A percentile compares a stretch with the other conserved stretches of the same genome.
phyloP scores from a whole-genome alignment of 345 rosid species.

The Microthlaspi erraticum region DNA sequence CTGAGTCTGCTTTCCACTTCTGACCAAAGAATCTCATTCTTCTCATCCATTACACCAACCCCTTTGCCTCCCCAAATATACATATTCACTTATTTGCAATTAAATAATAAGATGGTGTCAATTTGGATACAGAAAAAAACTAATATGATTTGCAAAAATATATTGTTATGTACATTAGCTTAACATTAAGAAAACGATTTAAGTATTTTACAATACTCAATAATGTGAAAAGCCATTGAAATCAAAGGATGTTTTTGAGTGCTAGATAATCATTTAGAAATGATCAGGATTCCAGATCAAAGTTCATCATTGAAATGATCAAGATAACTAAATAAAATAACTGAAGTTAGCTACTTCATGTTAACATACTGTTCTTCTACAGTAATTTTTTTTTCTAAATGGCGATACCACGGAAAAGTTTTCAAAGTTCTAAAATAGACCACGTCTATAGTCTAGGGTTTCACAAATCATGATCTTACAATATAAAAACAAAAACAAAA shows the following conservation, averaged over 20 bases:
- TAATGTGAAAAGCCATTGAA: not conserved
- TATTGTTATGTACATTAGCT: not conserved
- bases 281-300: not conserved
- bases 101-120: not conserved
- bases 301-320: not conserved
- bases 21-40: conserved; percentile 46
- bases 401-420: too few relatives aligned
- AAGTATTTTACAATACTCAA: not conserved
- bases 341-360: too few relatives aligned
- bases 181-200: not conserved
- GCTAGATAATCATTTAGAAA: not conserved
- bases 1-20: conserved; percentile 49
- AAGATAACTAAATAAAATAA: not conserved
- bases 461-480: too few relatives aligned
- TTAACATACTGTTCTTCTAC: too few relatives aligned
- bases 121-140: not conserved
- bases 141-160: not conserved
- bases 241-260: not conserved
- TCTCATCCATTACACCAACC: conserved; percentile 45
- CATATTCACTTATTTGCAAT: not conserved
- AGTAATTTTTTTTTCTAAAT: too few relatives aligned
- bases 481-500: not conserved
- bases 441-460: too few relatives aligned
- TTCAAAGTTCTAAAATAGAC: too few relatives aligned
- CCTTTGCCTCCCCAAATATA: conserved; percentile 19